Evolutionary conservation across 2,329 filamentous ascomycete genomes (phyloP).

Genomic region (Neofusicoccum sp.): DNA sequence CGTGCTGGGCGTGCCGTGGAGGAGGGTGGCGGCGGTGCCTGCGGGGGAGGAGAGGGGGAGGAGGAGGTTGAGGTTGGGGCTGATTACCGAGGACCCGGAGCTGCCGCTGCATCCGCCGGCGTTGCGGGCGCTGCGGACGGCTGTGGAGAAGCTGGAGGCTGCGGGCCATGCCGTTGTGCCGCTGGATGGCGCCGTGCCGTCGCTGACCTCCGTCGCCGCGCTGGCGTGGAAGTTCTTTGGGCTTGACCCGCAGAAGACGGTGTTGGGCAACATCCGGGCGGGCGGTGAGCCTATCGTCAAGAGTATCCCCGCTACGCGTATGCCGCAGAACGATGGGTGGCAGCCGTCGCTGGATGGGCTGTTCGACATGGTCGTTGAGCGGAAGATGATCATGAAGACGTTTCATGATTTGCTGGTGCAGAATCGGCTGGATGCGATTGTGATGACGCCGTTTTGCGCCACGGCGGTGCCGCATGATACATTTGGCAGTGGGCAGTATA

Average conservation of each 20-base stretch:
- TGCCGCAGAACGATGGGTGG: conserved; percentile 33
- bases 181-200: neutral
- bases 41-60: conserved; percentile 13
- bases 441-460: conserved; percentile 50
- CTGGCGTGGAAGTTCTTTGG: conserved; percentile 45
- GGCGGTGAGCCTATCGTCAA: conserved; percentile 47
- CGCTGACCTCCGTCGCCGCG: conserved; percentile 32
- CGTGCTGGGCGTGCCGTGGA: conserved; percentile 49
- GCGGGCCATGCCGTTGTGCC: conserved; percentile 39
- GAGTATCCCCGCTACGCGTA: conserved; percentile 36
- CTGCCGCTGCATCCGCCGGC: conserved; percentile 27
- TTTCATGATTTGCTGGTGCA: conserved; percentile 46
- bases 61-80: conserved; percentile 16
- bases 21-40: conserved; percentile 27
- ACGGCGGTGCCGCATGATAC: conserved; percentile 43
- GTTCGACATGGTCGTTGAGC: conserved; percentile 43
- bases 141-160: conserved; percentile 37
- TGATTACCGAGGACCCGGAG: conserved; percentile 40
- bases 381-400: conserved; percentile 32
- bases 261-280: conserved; percentile 32
- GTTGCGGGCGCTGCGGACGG: conserved; percentile 43
- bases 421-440: conserved; percentile 49
- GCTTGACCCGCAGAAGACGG: conserved; percentile 37
- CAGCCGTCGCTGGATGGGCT: conserved; percentile 40
- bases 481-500: conserved; percentile 41